Evolutionary conservation across 148 eudicot genomes (phyloP), one percentile per base, ranked within the genome.

Genomic region (Cornus florida): DNA sequence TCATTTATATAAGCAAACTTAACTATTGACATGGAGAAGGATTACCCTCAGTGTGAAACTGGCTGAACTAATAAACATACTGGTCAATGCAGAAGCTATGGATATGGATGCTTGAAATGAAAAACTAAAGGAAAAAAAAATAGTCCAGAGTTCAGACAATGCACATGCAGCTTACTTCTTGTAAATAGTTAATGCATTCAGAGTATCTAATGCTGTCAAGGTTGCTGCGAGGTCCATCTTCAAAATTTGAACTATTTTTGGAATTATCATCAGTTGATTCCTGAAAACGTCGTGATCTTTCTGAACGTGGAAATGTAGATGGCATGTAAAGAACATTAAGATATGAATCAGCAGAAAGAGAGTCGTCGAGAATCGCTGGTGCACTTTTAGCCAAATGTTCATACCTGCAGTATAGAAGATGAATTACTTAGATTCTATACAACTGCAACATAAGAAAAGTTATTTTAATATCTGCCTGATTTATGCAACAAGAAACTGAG

Each of bases 341-440:
- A 85, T 93, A 96, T 68, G 99, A 96, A 88, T 96, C 99, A 74
- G 99, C 99, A 78, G 98, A 96, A 41, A 96, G 89, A 75, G 99
- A 94, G 89, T 96, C 99, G 81, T 96, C 99, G 72, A 96, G 81
- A 75, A 96, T 94, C 32, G 97, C 89, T 17, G 99, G 98, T 77
- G 99, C 99, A 90, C 97, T 93, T 91, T 84, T 91, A 23, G 98
- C 98, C 85, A 96, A 88, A 91, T 96, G 99, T 46, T 96, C 97
- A 73, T 96, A 93, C 99, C 99, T 93, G 86, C 72, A 72, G 67
- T 71, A 64, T 53, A 79, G 4, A 43, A 43, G 53, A 73, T 78
- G 20, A 75, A 84, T 71, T 59, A 73, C 66, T 78, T 43, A 84
- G 71, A 73, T 62, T 20, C 62, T 38, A 41, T 59, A 71, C 71